Base-by-base conservation (phyloP, 2,329 filamentous ascomycete genomes). In the Pseudocercospora eumusae region DNA sequence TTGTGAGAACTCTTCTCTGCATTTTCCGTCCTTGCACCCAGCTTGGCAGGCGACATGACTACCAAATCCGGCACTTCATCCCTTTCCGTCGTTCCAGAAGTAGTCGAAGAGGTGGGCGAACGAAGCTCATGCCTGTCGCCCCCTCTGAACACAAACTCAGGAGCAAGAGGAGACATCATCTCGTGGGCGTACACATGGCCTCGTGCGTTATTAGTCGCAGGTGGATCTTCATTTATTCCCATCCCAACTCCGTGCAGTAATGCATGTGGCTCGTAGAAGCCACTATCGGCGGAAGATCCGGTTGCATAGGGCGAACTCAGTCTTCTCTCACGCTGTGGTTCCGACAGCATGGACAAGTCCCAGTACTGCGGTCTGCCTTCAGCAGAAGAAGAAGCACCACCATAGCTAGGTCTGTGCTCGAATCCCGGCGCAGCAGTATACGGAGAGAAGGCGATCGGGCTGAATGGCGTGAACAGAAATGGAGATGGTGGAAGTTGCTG, bases 291-390 rank as follows among this genome's bases (percentile, higher is more conserved):
- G 21, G 68, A 66, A 13, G 64, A 65, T 18, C 56, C 58, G 52
- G 27, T 54, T 4, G 52, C 52, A 33, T 66, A 59, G 20, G 67
- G 68, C 42, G 66, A 70, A 20, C 67, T 66, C 21, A 55, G 44
- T 36, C 62, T 61, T 44, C 63, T 60, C 52, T 54, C 52, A 8
- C 31, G 52, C 52, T 33, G 52, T 40, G 52, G 52, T 59, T 71
- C 70, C 33, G 62, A 64, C 27, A 72, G 61, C 68, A 71, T 71
- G 27, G 70, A 70, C 10, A 72, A 61, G 52, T 73, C 70, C 71
- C 71, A 73, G 60, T 71, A 73, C 52, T 69, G 68, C 21, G 67
- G 64, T 54, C 56, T 60, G 15, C 47, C 60, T 18, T 62, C 60
- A 18, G 36, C 36, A 21, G 56, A 45, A 21, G 52, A 50, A 40